These are phyloP conservation scores for Eucalyptus regnans DNA, from an alignment of 345 rosid genomes.

Conservation along the genomic window DNA sequence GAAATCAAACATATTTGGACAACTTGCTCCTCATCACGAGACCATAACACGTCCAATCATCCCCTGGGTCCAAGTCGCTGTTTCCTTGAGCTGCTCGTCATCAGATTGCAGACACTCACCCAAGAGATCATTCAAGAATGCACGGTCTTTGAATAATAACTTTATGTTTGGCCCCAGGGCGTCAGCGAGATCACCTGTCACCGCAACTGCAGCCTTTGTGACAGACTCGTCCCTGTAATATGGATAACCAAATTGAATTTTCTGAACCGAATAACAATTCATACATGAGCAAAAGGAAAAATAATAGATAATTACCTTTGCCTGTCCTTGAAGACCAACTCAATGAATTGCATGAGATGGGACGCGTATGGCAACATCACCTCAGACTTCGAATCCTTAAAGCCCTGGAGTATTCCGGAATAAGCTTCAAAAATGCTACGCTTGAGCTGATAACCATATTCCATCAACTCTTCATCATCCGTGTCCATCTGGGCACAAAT, in stretches of 20 bases:
- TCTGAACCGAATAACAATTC: neutral
- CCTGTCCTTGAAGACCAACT: slow-evolving; percentile 57
- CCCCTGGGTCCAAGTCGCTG: slow-evolving; percentile 80
- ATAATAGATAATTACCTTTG: slow-evolving; percentile 25
- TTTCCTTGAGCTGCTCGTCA: slow-evolving; percentile 77
- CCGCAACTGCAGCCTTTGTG: slow-evolving; percentile 84
- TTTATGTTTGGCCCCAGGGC: slow-evolving; percentile 68
- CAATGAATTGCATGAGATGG: slow-evolving; percentile 75
- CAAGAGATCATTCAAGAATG: slow-evolving; percentile 50
- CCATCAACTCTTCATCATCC: slow-evolving; percentile 72
- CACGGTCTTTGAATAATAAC: slow-evolving; percentile 45
- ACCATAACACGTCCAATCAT: slow-evolving; percentile 77
- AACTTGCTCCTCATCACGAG: slow-evolving; percentile 17
- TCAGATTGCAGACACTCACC: slow-evolving; percentile 75
- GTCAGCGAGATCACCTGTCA: slow-evolving; percentile 92
- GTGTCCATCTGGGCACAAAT: slow-evolving; percentile 59
- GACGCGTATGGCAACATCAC: slow-evolving; percentile 78
- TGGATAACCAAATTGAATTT: neutral
- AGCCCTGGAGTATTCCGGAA: slow-evolving; percentile 93
- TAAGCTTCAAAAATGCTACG: slow-evolving; percentile 88
- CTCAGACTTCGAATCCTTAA: slow-evolving; percentile 66
- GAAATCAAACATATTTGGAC: neutral
- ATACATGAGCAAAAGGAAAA: neutral
- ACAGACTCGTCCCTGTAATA: slow-evolving; percentile 69
- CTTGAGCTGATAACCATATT: slow-evolving; percentile 73